Base-by-base conservation (phyloP, 371 early-diverging fungal genomes). In the Mucor piriformis region DNA sequence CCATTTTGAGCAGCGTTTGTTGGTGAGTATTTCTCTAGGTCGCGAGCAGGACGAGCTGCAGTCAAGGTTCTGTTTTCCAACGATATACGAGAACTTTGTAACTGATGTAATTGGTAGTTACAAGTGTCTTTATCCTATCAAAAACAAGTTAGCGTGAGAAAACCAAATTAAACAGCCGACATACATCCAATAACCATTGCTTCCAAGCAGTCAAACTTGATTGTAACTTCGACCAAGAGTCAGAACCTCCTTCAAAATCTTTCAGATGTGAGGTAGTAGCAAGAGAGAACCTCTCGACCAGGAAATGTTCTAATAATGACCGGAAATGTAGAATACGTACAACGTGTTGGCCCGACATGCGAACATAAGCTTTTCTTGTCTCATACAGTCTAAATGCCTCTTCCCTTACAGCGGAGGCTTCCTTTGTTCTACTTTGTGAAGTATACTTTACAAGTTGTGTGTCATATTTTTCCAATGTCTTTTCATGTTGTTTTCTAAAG, bases 311-410 rank as follows among this genome's bases (percentile, higher is more conserved):
- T 38, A 79, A 40, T 12, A 66, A 16, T 2, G 79, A 76, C 18
- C 76, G 70, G 40, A 79, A 74, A 21, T 76, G 69, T 37, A 79
- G 54, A 34, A 76, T 72, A 16, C 74, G 70, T n/a, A 77, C 54
- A 33, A 75, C 73, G 63, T 77, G 74, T 51, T 80, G 73, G 24
- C 72, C 72, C 8, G 74, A 80, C 50, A 83, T 79, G 32, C 32
- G 82, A 8, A 85, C 79, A 66, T 86, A 88, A 27, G 77, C 68
- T 63, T 89, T 88, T 42, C 89, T 82, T 29, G 78, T 72, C 57
- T 90, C 89, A 56, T 79, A 85, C 38, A 90, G 67, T 34, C 83
- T 73, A 44, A 85, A 87, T 2, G 89, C 88, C 42, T 91, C 89
- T 72, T 90, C 91, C 25, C 83, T 70, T 34, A 88, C 58, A 4